Conservation (phyloP, 2,329 filamentous ascomycete species). For the Botryotinia globosa region DNA sequence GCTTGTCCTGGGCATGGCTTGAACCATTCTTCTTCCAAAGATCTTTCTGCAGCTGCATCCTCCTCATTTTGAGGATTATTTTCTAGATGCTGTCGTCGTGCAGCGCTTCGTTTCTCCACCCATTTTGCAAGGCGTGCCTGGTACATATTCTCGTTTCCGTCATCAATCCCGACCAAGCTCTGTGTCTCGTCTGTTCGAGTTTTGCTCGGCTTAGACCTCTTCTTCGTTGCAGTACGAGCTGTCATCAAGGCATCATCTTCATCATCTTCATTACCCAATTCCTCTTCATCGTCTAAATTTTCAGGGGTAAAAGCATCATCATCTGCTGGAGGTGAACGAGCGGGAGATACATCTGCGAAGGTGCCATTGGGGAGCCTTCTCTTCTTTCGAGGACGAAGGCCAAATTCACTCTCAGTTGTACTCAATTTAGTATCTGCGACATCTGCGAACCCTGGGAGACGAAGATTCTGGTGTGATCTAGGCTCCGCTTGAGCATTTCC, state of each 20-base stretch:
- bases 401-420: conserved; percentile 52
- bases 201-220: conserved; percentile 27
- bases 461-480: conserved; percentile 68
- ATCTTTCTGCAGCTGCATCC: conserved; percentile 42
- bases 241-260: conserved; percentile 43
- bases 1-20: conserved; percentile 80
- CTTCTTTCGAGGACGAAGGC: conserved; percentile 57
- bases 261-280: conserved; percentile 34
- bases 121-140: conserved; percentile 72
- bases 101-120: conserved; percentile 62
- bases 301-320: conserved; percentile 37
- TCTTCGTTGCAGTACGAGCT: conserved; percentile 42
- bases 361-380: conserved; percentile 43
- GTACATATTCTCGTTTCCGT: conserved; percentile 83
- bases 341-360: conserved; percentile 26
- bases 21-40: conserved; percentile 66
- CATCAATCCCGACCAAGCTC: conserved; percentile 59
- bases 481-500: conserved; percentile 45
- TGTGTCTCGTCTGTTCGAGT: conserved; percentile 37
- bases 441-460: conserved; percentile 69
- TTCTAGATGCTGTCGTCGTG: conserved; percentile 47
- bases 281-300: conserved; percentile 27
- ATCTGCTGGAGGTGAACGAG: conserved; percentile 30
- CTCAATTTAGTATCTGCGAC: conserved; percentile 41
- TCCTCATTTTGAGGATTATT: conserved; percentile 42